These are phyloP conservation scores for Morella rubra DNA, from an alignment of 306 rosid genomes.

Conservation along the genomic window DNA sequence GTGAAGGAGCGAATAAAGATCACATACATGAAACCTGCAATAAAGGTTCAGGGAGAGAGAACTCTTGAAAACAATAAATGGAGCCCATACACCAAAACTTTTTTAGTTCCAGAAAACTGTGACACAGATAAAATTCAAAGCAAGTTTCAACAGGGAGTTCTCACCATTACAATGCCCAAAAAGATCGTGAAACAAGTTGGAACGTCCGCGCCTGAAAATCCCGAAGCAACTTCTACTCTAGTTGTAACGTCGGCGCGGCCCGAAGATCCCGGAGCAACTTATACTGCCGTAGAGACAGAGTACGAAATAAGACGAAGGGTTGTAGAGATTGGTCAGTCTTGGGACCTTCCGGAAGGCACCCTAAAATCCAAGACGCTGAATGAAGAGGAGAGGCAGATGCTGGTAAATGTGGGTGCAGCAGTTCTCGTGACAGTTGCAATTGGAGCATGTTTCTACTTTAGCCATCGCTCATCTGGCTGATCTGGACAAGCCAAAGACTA, in stretches of 20 bases:
- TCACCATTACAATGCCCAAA: too few relatives aligned
- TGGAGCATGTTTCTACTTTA: conserved; percentile 45
- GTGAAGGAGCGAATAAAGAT: conserved; percentile 40
- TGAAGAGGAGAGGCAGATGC: conserved; percentile 38
- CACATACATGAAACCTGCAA: neutral
- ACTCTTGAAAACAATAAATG: conserved; percentile 35
- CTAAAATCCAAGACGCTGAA: conserved; percentile 23
- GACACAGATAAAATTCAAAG: conserved; percentile 31
- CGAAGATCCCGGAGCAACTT: conserved; percentile 19
- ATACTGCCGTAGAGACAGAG: conserved; percentile 24
- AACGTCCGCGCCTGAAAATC: neutral
- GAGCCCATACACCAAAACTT: conserved; percentile 38
- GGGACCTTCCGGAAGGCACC: conserved; percentile 9
- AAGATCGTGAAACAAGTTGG: too few relatives aligned
- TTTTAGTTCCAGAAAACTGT: conserved; percentile 38
- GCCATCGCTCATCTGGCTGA: conserved; percentile 30
- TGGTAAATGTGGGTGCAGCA: conserved; percentile 51
- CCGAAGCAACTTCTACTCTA: too few relatives aligned
- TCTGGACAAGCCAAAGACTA: conserved; percentile 18
- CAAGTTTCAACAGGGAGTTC: too few relatives aligned
- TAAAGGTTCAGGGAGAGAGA: conserved; percentile 50
- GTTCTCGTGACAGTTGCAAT: conserved; percentile 47
- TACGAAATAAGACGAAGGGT: conserved; percentile 17
- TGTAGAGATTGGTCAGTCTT: conserved; percentile 23
- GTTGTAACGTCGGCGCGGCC: neutral